Percentiles rank a stretch among this genome's conserved stretches.
Conservation (phyloP, 108 stramenopile genomes). For the Aurantiochytrium sp. region DNA sequence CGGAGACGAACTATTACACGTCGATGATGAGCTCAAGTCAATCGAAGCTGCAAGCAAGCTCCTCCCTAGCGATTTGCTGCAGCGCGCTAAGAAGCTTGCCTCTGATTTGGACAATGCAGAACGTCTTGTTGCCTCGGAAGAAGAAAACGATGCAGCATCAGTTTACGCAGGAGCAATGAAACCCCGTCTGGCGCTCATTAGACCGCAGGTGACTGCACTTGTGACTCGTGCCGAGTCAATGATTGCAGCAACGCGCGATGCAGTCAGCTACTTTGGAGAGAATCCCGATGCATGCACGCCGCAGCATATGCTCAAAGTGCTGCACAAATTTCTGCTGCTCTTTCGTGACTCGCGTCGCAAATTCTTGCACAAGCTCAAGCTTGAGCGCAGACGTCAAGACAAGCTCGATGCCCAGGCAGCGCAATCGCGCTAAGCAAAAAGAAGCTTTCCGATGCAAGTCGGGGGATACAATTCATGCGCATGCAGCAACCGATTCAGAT, state of each 20-base stretch:
- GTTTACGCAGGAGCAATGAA: neutral
- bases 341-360: neutral
- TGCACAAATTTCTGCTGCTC: neutral
- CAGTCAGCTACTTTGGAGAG: neutral
- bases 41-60: neutral
- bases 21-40: neutral
- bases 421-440: too few species aligned
- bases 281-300: neutral
- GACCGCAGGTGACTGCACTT: neutral
- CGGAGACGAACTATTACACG: neutral
- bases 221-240: neutral
- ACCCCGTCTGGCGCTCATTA: neutral
- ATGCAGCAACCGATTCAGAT: too few species aligned
- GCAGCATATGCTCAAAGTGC: neutral
- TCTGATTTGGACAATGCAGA: neutral
- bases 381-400: neutral
- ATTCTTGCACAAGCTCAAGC: neutral
- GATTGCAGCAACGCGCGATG: neutral
- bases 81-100: neutral
- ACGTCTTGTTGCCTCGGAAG: neutral
- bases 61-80: neutral
- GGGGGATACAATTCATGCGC: too few species aligned
- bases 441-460: too few species aligned
- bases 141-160: neutral
- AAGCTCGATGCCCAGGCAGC: neutral